Evolutionary conservation across 352 stramenopile genomes (phyloP).

Genomic region (Globisporangium sylvaticum): DNA sequence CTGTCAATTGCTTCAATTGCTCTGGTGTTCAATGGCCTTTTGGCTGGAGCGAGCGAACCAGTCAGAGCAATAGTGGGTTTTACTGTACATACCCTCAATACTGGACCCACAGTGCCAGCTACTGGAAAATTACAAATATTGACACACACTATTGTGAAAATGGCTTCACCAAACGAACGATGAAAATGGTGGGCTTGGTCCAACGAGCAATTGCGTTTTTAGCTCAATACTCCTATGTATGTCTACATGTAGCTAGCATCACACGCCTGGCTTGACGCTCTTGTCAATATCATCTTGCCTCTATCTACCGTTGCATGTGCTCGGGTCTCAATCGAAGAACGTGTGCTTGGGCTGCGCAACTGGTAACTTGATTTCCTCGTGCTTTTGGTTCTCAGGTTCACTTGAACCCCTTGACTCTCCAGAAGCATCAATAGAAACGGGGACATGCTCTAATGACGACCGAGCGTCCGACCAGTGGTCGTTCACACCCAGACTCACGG

Average conservation of each 20-base stretch:
- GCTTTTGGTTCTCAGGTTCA: not conserved
- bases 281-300: not conserved
- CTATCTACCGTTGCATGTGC: not conserved
- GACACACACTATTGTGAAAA: not conserved
- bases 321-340: not conserved
- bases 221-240: not conserved
- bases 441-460: slow-evolving; percentile 33
- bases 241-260: not conserved
- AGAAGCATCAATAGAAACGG: not conserved
- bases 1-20: not conserved
- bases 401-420: not conserved
- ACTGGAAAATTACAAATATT: not conserved
- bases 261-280: not conserved
- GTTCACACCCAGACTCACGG: slow-evolving; percentile 34
- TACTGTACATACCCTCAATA: not conserved
- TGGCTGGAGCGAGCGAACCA: slow-evolving; percentile 3
- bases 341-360: not conserved
- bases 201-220: not conserved
- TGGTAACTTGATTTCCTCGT: not conserved
- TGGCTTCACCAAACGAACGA: not conserved
- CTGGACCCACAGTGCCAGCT: not conserved
- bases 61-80: not conserved
- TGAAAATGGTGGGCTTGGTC: not conserved
- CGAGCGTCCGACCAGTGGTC: slow-evolving; percentile 51
- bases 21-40: not conserved